Evolutionary conservation across 495 filamentous ascomycete species (phyloP).

Genomic region (Lasiosphaeria hispida): DNA sequence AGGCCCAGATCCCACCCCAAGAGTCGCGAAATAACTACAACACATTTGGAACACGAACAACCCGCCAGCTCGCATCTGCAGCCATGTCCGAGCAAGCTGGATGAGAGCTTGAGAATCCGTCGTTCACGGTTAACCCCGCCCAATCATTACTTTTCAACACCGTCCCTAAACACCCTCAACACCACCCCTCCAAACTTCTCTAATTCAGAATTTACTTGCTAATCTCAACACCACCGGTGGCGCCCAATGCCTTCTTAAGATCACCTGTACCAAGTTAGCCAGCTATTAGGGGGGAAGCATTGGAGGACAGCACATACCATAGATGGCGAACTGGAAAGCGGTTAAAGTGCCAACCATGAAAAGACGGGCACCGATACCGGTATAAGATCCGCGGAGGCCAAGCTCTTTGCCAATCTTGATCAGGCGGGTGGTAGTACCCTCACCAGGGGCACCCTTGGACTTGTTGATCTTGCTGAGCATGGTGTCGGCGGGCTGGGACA

Average conservation of each 20-base stretch:
- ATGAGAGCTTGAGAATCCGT: no score
- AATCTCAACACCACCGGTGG: conserved; percentile 79
- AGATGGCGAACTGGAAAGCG: conserved; percentile 96
- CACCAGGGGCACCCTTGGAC: conserved; percentile 92
- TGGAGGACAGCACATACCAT: conserved; percentile 49
- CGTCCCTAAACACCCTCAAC: neutral
- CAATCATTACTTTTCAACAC: conserved; percentile 4
- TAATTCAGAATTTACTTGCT: conserved; percentile 36
- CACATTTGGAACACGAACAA: conserved; percentile 13
- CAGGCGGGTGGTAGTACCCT: conserved; percentile 85
- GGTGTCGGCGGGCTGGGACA: conserved; percentile 97
- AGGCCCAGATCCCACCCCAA: conserved; percentile 22
- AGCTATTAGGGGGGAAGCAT: neutral
- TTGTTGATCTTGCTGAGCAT: conserved; percentile 99
- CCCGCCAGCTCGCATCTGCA: no score
- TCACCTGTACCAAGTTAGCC: conserved; percentile 19
- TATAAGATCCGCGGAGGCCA: conserved; percentile 81
- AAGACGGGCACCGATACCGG: conserved; percentile 89
- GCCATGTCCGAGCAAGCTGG: no score
- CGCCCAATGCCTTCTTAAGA: conserved; percentile 53
- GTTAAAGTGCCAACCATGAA: conserved; percentile 80
- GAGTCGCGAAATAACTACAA: conserved; percentile 14
- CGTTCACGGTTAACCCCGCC: neutral
- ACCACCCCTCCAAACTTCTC: neutral
- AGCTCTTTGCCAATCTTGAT: conserved; percentile 97